Base-by-base conservation (phyloP, 1,284 basidiomycete species). In the Takashimella koratensis region DNA sequence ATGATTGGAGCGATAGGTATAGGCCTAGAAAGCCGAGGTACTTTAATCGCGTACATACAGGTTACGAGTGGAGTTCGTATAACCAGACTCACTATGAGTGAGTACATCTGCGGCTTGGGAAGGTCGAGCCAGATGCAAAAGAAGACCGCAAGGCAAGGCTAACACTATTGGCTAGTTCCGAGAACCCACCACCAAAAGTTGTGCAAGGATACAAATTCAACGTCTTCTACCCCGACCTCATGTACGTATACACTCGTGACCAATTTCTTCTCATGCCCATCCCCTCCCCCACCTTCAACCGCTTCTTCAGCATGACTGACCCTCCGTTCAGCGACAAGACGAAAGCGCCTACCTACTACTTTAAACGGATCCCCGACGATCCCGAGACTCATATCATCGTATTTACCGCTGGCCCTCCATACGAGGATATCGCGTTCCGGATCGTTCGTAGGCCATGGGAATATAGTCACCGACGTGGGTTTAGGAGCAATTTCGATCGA, bases 21-120 rank as follows among this genome's bases (percentile, higher is more conserved):
- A 83, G 96, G 25, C 94, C 96, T n/a, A 82, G 96, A 45, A 99
- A 98, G 74, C 96, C 96, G 39, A 82, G 95, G 60, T 98, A 97
- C 80, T 98, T 98, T 79, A 99, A 99, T 75, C 87, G 95, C 56
- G 95, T 98, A 27, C 93, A 98, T 70, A 98, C 96, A n/a, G 96
- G 96, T n/a, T 99, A 95, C 73, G 96, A 98, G 74, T 99, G 96
- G 96, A 98, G 96, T 80, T 95, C 96, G 79, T 97, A 97, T 77
- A 97, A 97, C 72, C 93, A 97, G 74, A 96, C 93, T 4, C 93
- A 97, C 76, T 98, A 98, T 73, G 94, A 98, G 90, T 93, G 79
- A 60, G 85, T 84, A 20, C 2, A n/a, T n/a, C n/a, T n/a, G n/a
- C n/a, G n/a, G n/a, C n/a, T n/a, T n/a, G n/a, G n/a, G n/a, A n/a